phyloP scores from a whole-genome alignment of 106 monocot genomes.

The Allium fistulosum region DNA sequence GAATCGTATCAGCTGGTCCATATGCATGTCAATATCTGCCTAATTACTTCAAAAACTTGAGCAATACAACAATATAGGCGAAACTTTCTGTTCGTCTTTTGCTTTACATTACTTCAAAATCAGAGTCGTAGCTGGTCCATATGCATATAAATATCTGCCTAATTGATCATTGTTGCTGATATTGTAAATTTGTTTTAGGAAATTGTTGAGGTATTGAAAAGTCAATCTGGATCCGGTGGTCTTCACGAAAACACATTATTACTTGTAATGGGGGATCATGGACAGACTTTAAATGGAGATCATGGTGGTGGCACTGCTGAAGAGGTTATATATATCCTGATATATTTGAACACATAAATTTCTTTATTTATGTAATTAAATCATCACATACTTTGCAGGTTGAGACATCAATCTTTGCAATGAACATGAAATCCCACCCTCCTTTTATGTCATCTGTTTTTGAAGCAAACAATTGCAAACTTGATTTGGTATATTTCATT shows the following conservation, averaged over 20 bases:
- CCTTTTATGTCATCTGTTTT: constrained; percentile 43
- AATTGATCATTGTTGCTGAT: too few species aligned
- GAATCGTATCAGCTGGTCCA: too few species aligned
- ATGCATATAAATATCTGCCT: too few species aligned
- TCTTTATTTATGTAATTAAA: constrained; percentile 5
- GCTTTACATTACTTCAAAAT: too few species aligned
- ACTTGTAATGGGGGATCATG: constrained; percentile 97
- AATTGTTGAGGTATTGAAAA: constrained; percentile 63
- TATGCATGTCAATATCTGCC: too few species aligned
- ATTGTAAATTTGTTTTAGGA: constrained; percentile 25
- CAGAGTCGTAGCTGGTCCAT: too few species aligned
- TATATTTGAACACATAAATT: neutral
- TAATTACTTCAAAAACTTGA: constrained; percentile 49
- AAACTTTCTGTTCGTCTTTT: neutral
- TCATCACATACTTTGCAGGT: constrained; percentile 33
- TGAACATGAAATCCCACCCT: constrained; percentile 58
- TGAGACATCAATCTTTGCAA: constrained; percentile 90
- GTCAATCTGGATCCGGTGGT: constrained; percentile 61
- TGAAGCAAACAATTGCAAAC: constrained; percentile 36
- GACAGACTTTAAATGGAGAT: constrained; percentile 94
- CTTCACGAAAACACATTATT: constrained; percentile 87
- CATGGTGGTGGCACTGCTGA: constrained; percentile 98
- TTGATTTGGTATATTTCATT: constrained; percentile 37
- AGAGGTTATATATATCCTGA: constrained; percentile 39
- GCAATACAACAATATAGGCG: constrained; percentile 85